Evolutionary conservation across 2,329 filamentous ascomycete species (phyloP).

Genomic region (Teratosphaeriaceae sp.): DNA sequence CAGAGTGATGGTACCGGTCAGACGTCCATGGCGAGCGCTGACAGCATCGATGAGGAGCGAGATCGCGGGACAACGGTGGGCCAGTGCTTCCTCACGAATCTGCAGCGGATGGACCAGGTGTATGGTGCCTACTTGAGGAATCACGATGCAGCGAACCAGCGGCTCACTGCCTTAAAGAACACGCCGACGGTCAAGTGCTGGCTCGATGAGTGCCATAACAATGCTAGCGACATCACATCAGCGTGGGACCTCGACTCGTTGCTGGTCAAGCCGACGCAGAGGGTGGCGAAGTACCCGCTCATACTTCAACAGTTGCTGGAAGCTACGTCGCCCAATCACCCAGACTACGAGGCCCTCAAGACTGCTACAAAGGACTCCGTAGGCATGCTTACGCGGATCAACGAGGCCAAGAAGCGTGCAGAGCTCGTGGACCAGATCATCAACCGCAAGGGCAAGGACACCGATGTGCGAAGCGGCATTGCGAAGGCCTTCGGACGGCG

Average conservation of each 20-base stretch:
- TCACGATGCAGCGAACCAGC: slow-evolving; percentile 57
- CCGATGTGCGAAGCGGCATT: slow-evolving; percentile 75
- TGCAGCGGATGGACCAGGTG: slow-evolving; percentile 55
- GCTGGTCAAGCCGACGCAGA: slow-evolving; percentile 95
- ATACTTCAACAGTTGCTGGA: slow-evolving; percentile 74
- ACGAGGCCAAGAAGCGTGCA: slow-evolving; percentile 91
- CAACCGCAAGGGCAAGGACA: slow-evolving; percentile 70
- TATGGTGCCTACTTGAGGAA: slow-evolving; percentile 61
- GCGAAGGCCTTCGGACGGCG: slow-evolving; percentile 86
- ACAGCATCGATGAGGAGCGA: slow-evolving; percentile 44
- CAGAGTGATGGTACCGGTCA: slow-evolving; percentile 32
- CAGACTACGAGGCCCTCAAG: slow-evolving; percentile 65
- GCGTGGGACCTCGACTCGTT: slow-evolving; percentile 95
- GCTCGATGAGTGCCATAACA: slow-evolving; percentile 88
- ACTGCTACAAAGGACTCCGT: slow-evolving; percentile 64
- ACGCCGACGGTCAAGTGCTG: slow-evolving; percentile 65
- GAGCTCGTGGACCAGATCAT: slow-evolving; percentile 89
- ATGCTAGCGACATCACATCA: slow-evolving; percentile 83
- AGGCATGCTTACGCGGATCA: slow-evolving; percentile 62
- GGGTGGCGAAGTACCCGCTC: slow-evolving; percentile 88
- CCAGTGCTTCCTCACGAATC: slow-evolving; percentile 49
- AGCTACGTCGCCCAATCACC: slow-evolving; percentile 73
- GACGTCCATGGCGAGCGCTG: slow-evolving; percentile 20
- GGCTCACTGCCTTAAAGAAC: slow-evolving; percentile 48
- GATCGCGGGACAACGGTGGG: slow-evolving; percentile 55